A percentile compares a stretch with the other conserved stretches of the same genome.
Evolutionary conservation across 805 yeast genomes (phyloP).

Genomic region (Wickerhamiella lipophila): DNA sequence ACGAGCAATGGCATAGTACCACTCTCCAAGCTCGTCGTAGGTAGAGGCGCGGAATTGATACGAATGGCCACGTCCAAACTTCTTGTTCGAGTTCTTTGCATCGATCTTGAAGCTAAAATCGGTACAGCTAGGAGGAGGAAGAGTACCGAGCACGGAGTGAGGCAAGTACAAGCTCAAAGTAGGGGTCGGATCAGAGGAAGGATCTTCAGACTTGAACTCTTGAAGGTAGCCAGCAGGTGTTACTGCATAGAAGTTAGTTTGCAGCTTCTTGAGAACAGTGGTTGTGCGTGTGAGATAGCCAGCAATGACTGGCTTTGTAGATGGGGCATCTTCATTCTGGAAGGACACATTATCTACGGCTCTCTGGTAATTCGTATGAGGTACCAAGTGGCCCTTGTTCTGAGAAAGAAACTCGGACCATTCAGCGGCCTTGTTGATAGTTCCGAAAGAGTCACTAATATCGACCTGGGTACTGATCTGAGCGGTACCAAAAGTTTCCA

Average conservation of each 20-base stretch:
- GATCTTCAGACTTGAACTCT: constrained; percentile 36
- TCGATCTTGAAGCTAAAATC: constrained; percentile 32
- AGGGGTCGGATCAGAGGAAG: constrained; percentile 33
- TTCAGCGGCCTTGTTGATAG: constrained; percentile 32
- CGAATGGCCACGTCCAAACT: constrained; percentile 25
- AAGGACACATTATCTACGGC: constrained; percentile 29
- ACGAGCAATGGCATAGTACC: constrained; percentile 33
- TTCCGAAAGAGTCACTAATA: constrained; percentile 26
- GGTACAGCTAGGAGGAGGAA: constrained; percentile 25
- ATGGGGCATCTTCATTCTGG: constrained; percentile 30
- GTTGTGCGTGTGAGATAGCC: constrained; percentile 37
- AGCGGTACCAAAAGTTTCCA: constrained; percentile 25
- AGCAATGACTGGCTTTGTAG: constrained; percentile 35
- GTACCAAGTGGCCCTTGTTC: constrained; percentile 28
- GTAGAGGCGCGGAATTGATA: constrained; percentile 34
- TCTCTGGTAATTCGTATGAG: constrained; percentile 28
- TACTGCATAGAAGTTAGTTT: constrained; percentile 35
- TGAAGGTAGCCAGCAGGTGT: constrained; percentile 35
- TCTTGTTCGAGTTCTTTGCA: constrained; percentile 32
- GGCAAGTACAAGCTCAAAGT: constrained; percentile 36
- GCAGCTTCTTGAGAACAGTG: constrained; percentile 31
- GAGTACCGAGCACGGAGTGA: constrained; percentile 32
- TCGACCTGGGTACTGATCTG: constrained; percentile 25
- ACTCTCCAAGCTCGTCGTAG: constrained; percentile 34
- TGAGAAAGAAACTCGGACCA: constrained; percentile 33